phyloP scores from a whole-genome alignment of 1,284 basidiomycete species.

The Paramarasmius palmivorus region DNA sequence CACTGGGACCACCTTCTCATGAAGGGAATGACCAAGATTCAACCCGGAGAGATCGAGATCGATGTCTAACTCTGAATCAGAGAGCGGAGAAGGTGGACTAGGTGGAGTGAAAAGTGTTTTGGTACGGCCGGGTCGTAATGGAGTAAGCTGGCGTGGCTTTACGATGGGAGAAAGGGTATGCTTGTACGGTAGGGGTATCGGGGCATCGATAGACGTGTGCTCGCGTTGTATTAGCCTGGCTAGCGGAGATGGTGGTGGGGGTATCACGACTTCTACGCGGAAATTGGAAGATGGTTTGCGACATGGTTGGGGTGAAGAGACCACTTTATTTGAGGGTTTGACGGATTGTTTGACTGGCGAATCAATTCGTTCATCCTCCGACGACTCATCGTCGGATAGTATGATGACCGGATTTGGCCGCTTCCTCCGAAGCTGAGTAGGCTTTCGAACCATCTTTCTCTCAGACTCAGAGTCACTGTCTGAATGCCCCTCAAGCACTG shows the following conservation, averaged over 20 bases:
- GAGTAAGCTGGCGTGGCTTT: conserved; percentile 63
- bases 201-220: too few species aligned
- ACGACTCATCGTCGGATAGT: conserved; percentile 47
- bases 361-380: conserved; percentile 21
- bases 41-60: conserved; percentile 58
- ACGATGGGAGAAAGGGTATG: conserved; percentile 29
- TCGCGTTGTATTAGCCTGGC: not conserved
- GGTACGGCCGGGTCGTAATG: conserved; percentile 47
- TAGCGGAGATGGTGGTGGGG: conserved; percentile 30
- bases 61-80: conserved; percentile 52
- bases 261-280: conserved; percentile 38
- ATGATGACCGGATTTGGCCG: conserved; percentile 29
- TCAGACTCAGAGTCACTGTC: not conserved
- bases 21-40: conserved; percentile 16
- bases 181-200: conserved; percentile 13
- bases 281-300: conserved; percentile 11
- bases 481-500: not conserved
- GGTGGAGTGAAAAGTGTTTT: conserved; percentile 41
- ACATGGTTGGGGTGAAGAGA: conserved; percentile 15
- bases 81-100: conserved; percentile 51
- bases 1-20: conserved; percentile 18
- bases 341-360: conserved; percentile 13
- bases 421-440: conserved; percentile 19
- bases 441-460: not conserved
- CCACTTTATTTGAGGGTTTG: too few species aligned